Evolutionary conservation across 129 eudicot species (phyloP).

Genomic region (Pulicaria dysenterica): DNA sequence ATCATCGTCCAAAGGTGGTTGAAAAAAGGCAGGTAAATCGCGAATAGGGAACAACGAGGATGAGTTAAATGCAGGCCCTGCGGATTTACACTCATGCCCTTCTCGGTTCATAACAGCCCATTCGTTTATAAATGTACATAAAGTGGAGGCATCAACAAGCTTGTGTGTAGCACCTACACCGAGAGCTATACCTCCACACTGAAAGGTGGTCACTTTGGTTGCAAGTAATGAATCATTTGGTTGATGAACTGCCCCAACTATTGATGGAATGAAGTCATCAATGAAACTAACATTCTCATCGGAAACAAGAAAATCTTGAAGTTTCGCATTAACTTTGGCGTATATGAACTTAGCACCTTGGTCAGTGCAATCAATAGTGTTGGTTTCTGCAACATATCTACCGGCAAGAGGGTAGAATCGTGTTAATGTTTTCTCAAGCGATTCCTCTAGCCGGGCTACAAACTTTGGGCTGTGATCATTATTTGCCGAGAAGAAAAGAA

Average conservation of each 20-base stretch:
- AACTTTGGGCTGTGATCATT: not conserved
- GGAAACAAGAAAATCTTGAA: not conserved
- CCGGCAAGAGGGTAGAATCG: conserved; percentile 41
- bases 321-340: conserved; percentile 5
- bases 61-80: not conserved
- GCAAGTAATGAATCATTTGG: conserved; percentile 16
- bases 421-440: conserved; percentile 7
- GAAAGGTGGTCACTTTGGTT: conserved; percentile 28
- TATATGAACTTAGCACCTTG: conserved; percentile 28
- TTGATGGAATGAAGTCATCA: conserved; percentile 11
- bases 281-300: not conserved
- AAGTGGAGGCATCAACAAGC: conserved; percentile 30
- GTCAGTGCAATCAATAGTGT: conserved; percentile 27
- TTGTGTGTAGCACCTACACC: conserved; percentile 27
- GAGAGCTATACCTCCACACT: conserved; percentile 36
- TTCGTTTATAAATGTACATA: conserved; percentile 4
- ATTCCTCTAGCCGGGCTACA: not conserved
- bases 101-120: conserved; percentile 23
- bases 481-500: conserved; percentile 24
- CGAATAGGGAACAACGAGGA: conserved; percentile 19
- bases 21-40: not conserved
- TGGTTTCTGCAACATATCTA: not conserved
- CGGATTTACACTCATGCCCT: not conserved
- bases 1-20: not conserved
- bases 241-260: conserved; percentile 7